Conservation (phyloP, 2,329 filamentous ascomycete genomes). For the Fusarium sp. region DNA sequence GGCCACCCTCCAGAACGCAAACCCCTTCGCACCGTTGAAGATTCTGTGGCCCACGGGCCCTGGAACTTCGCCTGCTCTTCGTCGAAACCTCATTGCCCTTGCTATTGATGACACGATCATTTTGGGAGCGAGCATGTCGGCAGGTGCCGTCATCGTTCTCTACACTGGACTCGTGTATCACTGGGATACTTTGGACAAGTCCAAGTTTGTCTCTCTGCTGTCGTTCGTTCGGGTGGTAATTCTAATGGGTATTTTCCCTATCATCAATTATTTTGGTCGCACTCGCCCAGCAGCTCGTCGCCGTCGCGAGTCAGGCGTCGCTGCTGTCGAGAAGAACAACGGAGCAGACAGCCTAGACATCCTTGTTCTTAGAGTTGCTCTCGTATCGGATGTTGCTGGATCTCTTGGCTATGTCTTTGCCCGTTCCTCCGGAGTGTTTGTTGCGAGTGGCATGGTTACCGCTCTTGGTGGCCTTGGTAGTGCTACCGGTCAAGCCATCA, state of each 20-base stretch:
- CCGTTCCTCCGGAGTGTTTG: constrained; percentile 71
- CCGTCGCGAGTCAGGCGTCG: constrained; percentile 51
- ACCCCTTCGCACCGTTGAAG: constrained; percentile 80
- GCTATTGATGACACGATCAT: constrained; percentile 84
- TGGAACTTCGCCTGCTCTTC: constrained; percentile 67
- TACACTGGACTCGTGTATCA: constrained; percentile 84
- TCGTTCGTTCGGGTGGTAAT: constrained; percentile 80
- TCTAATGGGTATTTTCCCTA: constrained; percentile 79
- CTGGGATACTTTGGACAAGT: constrained; percentile 85
- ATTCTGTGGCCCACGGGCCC: constrained; percentile 80
- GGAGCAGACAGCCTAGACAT: constrained; percentile 85
- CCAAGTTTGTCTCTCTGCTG: constrained; percentile 81
- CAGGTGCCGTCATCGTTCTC: constrained; percentile 82
- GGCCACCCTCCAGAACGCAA: constrained; percentile 59
- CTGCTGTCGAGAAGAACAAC: constrained; percentile 60
- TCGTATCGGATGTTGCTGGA: constrained; percentile 81
- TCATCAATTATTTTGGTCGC: constrained; percentile 81
- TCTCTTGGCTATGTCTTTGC: constrained; percentile 79
- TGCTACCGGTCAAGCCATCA: constrained; percentile 82
- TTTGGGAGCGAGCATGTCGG: constrained; percentile 84
- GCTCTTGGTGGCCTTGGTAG: constrained; percentile 85
- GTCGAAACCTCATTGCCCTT: constrained; percentile 84
- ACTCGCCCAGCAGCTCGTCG: constrained; percentile 59
- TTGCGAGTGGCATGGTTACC: constrained; percentile 76
- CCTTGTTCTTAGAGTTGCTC: constrained; percentile 76